Base-by-base conservation (phyloP, 1,139 yeast species). In the Candida smagusa region DNA sequence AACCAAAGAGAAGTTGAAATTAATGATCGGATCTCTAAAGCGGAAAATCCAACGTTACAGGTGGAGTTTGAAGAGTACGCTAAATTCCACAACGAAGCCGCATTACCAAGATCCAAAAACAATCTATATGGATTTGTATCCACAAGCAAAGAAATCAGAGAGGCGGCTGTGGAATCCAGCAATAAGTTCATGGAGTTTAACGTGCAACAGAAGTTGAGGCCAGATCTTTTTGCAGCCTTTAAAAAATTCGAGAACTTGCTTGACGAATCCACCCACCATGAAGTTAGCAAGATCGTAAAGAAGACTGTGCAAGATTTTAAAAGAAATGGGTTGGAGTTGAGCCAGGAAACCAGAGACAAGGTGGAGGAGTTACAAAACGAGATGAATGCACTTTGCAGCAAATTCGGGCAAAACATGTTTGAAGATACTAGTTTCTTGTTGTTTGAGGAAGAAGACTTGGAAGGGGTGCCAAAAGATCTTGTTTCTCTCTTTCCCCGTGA, bases 121-220 rank as follows among this genome's bases (percentile, higher is more conserved):
- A 65, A 80, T 5, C 84, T 86, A 54, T 80, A 77, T 52, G 86
- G 79, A 57, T 79, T 81, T 48, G 90, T 86, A 11, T 81, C 90
- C 2, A 52, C 79, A 9, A 69, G 74, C 45, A 76, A 81, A 50
- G 77, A 61, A 9, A 54, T 84, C 26, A 74, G 95, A 51, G 87
- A 84, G 45, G 88, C 89, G 2, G 78, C 90, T 2, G 72, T 73
- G 31, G 67, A 75, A 44, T 82, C 86, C 1, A 83, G 80, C 44
- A 77, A 79, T 53, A 52, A 68, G 39, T 57, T 83, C 31, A 72
- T 77, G 36, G 74, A 79, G 33, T 76, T 68, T 48, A 61, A 71
- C 9, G 81, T 85, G 50, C 94, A 84, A 47, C 72, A 84, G 23
- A 72, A 75, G 16, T 63, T 78, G 44, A 77, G 95, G 56, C 76